Evolutionary conservation across 2,329 filamentous ascomycete species (phyloP).

Genomic region (Epicoccum nigrum): DNA sequence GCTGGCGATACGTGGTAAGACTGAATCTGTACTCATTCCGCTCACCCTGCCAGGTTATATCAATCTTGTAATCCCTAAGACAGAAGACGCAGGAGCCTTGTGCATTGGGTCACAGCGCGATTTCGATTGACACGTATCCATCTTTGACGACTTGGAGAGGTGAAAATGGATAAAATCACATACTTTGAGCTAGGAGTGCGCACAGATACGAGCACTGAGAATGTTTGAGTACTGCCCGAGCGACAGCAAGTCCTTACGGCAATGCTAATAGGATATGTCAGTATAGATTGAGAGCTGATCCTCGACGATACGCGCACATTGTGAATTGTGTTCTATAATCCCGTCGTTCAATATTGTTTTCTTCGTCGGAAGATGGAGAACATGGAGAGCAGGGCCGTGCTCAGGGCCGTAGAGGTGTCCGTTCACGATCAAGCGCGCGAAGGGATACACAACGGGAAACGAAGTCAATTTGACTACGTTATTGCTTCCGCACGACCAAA

Average conservation of each 20-base stretch:
- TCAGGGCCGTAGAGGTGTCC: constrained; percentile 24
- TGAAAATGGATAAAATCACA: too few species aligned
- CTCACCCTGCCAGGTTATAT: constrained; percentile 20
- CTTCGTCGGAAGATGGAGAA: constrained; percentile 7
- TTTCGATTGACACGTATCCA: not conserved
- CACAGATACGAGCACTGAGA: not conserved
- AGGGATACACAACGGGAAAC: constrained; percentile 17
- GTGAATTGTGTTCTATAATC: constrained; percentile 7
- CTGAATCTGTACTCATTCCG: constrained; percentile 21
- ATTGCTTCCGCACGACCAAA: constrained; percentile 11
- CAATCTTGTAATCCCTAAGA: constrained; percentile 27
- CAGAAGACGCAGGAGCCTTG: constrained; percentile 26
- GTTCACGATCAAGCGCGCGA: constrained; percentile 31
- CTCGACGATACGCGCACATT: constrained; percentile 23
- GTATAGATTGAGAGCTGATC: constrained; percentile 24
- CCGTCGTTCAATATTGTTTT: not conserved
- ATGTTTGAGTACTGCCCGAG: constrained; percentile 19
- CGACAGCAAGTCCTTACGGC: constrained; percentile 11
- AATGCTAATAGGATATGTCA: constrained; percentile 18
- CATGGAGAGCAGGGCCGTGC: constrained; percentile 20
- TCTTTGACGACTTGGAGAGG: not conserved
- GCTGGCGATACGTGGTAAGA: constrained; percentile 16
- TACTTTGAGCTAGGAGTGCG: not conserved
- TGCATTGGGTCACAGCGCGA: constrained; percentile 23
- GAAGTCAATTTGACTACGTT: not conserved